Evolutionary conservation across 2,329 filamentous ascomycete species (phyloP).

Genomic region (Thielaviopsis punctulata): DNA sequence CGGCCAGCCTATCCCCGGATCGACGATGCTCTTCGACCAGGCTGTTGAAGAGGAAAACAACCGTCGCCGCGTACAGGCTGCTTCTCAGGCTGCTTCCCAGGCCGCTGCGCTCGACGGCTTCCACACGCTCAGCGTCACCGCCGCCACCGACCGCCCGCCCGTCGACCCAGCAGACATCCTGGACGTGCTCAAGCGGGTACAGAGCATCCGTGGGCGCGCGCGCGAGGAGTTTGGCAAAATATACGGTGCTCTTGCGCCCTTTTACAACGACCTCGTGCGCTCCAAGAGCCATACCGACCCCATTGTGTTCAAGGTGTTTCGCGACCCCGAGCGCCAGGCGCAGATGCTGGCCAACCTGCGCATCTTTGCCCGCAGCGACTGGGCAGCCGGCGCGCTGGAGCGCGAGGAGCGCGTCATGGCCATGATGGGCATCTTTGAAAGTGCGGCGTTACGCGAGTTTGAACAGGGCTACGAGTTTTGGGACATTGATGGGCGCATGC

Average conservation of each 20-base stretch:
- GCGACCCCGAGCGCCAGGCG: conserved; percentile 78
- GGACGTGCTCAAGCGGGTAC: conserved; percentile 49
- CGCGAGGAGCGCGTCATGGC: conserved; percentile 55
- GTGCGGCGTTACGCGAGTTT: conserved; percentile 78
- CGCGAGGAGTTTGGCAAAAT: conserved; percentile 81
- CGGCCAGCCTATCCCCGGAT: conserved; percentile 15
- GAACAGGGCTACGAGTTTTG: conserved; percentile 78
- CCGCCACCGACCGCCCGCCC: conserved; percentile 19
- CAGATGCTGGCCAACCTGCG: conserved; percentile 71
- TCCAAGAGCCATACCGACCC: conserved; percentile 63
- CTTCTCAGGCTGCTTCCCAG: neutral
- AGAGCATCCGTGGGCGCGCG: conserved; percentile 69
- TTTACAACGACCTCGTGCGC: conserved; percentile 66
- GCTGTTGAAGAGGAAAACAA: conserved; percentile 36
- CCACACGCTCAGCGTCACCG: conserved; percentile 50
- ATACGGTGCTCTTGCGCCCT: conserved; percentile 73
- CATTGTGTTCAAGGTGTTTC: conserved; percentile 70
- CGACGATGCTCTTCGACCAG: conserved; percentile 58
- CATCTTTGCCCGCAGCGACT: conserved; percentile 66
- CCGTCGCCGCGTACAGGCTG: conserved; percentile 17
- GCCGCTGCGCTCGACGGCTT: conserved; percentile 47
- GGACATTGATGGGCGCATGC: conserved; percentile 81
- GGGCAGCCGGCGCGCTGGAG: conserved; percentile 52
- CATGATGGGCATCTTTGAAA: conserved; percentile 75
- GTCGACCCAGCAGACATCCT: conserved; percentile 35